These are phyloP conservation scores for Claviceps monticola DNA, from an alignment of 2,329 filamentous ascomycete species.

Conservation along the genomic window DNA sequence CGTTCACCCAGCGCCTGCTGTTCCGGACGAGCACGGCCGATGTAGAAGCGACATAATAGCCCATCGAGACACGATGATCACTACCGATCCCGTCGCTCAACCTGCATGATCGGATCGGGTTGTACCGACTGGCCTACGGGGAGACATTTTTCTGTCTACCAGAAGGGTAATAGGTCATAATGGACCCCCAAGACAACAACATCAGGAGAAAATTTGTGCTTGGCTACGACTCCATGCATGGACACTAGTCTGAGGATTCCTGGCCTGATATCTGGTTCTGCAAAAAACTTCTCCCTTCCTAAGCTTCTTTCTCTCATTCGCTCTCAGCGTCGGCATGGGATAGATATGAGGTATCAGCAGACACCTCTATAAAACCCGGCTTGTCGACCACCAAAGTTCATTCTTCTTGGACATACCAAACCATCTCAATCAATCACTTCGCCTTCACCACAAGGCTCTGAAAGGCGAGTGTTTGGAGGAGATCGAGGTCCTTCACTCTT, in stretches of 20 bases:
- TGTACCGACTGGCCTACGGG: not conserved
- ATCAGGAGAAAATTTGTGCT: not conserved
- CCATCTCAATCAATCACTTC: not conserved
- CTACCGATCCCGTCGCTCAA: not conserved
- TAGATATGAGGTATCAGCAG: not conserved
- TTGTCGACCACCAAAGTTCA: not conserved
- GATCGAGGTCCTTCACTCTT: not conserved
- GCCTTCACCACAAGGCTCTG: not conserved
- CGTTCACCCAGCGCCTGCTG: not conserved
- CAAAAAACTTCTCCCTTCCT: not conserved
- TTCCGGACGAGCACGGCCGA: not conserved
- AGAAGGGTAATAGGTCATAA: not conserved
- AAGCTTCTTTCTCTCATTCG: not conserved
- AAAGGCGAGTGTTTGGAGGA: not conserved
- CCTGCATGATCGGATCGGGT: conserved; percentile 1
- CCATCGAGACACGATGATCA: not conserved
- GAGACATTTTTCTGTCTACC: not conserved
- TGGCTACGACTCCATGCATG: not conserved
- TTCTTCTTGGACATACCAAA: not conserved
- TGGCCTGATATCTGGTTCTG: not conserved
- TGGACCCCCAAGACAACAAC: not conserved
- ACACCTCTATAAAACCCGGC: not conserved
- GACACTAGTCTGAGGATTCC: not conserved
- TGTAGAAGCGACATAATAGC: not conserved
- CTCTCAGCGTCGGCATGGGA: not conserved